These are phyloP conservation scores for Lepidium sativum DNA, from an alignment of 345 rosid species.

Conservation along the genomic window DNA sequence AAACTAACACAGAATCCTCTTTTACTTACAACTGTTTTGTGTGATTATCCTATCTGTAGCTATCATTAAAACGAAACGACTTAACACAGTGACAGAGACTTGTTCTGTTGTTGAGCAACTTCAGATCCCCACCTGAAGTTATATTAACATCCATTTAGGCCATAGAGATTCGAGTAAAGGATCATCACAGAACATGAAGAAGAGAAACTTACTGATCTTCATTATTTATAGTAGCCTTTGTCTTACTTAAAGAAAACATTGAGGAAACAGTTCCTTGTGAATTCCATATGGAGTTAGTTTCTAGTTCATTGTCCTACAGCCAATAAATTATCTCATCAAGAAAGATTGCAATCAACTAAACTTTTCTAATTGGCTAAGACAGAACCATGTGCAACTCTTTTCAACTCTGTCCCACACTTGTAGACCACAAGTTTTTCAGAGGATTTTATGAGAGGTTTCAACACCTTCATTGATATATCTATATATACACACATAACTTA, in stretches of 20 bases:
- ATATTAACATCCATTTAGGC: too few species aligned
- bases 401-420: conserved; percentile 8
- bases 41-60: neutral
- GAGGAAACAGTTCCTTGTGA: conserved; percentile 20
- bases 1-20: neutral
- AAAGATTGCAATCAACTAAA: neutral
- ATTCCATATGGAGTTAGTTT: conserved; percentile 6
- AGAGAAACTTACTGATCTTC: too few species aligned
- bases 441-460: neutral
- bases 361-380: too few species aligned
- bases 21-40: neutral
- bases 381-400: neutral
- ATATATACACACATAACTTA: neutral
- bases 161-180: neutral
- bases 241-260: neutral
- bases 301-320: neutral
- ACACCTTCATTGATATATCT: neutral
- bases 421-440: conserved; percentile 2
- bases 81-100: conserved; percentile 3
- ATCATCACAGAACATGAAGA: too few species aligned
- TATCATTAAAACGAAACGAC: neutral
- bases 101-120: too few species aligned
- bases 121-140: too few species aligned
- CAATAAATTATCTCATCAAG: neutral
- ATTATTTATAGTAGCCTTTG: neutral